Evolutionary conservation across 2,329 filamentous ascomycete genomes (phyloP), one percentile per base, ranked within the genome.

Genomic region (Elsinoe fawcettii): DNA sequence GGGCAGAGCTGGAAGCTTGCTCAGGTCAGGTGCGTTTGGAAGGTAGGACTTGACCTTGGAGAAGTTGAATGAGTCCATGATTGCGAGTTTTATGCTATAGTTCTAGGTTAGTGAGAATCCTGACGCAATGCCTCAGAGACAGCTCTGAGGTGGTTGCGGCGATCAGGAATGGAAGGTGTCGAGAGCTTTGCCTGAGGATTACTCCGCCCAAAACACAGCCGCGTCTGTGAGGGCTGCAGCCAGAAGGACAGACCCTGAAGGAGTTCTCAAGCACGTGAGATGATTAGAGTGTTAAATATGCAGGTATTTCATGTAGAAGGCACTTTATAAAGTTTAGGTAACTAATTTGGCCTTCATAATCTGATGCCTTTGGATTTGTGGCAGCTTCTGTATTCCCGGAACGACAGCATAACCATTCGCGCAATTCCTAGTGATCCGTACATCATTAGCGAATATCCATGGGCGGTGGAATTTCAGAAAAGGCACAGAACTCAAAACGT

Each of bases 11-110:
- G 41, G 39, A 18, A 46, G 25, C 23, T 56, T 56, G 39, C 49
- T 53, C 8, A 61, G 34, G 14, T 57, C 41, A 11, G 68, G 63
- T 43, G 67, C 63, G 44, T 64, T 66, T 14, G 68, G 66, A 43
- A 70, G 61, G 51, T 66, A 64, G 34, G 65, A 63, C 44, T 63
- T 62, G 43, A 70, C 62, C 44, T 64, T 63, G 44, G 63, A 61
- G 44, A 70, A 61, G 36, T 67, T 68, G 64, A 70, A 69, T 34
- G 56, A 55, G 18, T 64, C 63, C 65, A 67, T 66, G 36, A 22
- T 59, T 30, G 46, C 18, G 30, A 9, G 22, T 23, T 23, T 46
- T 46, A n/a, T n/a, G n/a, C n/a, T n/a, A n/a, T n/a, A n/a, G n/a
- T n/a, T n/a, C n/a, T n/a, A n/a, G n/a, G n/a, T n/a, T n/a, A n/a